Conservation (phyloP, 1,284 basidiomycete species). For the Kalmanozyma brasiliensis region DNA sequence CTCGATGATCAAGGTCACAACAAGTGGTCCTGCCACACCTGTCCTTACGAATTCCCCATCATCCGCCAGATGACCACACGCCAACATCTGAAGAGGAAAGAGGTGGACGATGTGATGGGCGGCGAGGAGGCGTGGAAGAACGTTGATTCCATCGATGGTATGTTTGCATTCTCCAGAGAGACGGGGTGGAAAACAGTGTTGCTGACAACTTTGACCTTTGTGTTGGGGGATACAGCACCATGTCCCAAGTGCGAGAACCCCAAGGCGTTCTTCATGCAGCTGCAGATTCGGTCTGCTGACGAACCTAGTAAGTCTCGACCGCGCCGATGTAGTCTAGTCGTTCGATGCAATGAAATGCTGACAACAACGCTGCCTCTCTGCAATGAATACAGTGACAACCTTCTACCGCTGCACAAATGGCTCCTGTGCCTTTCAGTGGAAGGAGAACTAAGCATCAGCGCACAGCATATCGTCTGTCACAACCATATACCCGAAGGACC, state of each 20-base stretch:
- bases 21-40: conserved; percentile 93
- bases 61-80: conserved; percentile 74
- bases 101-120: conserved; percentile 68
- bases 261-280: conserved; percentile 91
- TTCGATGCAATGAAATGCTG: too few relatives aligned
- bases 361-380: too few relatives aligned
- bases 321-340: too few relatives aligned
- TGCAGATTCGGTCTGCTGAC: conserved; percentile 90
- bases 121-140: conserved; percentile 88
- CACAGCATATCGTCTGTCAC: background rate
- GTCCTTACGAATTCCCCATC: conserved; percentile 94
- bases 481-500: conserved; percentile 4
- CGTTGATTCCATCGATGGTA: conserved; percentile 81
- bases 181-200: background rate
- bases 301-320: conserved; percentile 63
- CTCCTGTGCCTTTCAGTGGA: conserved; percentile 62
- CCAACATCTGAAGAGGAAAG: conserved; percentile 52
- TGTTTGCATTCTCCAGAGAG: conserved; percentile 5
- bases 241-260: conserved; percentile 92
- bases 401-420: conserved; percentile 63
- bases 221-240: conserved; percentile 25
- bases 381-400: conserved; percentile 56
- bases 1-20: conserved; percentile 74
- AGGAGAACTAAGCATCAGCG: conserved; percentile 44
- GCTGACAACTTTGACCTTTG: conserved; percentile 1